phyloP scores from a whole-genome alignment of 495 filamentous ascomycete genomes.

The Chaetomium tenue region DNA sequence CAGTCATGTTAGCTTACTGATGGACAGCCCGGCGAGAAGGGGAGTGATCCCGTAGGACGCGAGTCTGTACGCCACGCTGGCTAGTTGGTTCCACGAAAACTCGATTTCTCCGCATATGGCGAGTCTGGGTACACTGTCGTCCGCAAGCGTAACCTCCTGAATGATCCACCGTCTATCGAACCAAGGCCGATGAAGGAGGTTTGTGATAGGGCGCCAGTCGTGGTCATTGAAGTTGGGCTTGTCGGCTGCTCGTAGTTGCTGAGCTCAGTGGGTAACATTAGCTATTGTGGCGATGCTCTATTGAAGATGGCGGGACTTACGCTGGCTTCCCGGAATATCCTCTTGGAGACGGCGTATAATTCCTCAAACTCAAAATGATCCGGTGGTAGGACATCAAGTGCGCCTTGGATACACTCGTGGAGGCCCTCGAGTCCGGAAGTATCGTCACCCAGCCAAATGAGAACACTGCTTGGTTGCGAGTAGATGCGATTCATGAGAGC shows the following conservation, averaged over 20 bases:
- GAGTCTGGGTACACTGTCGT: slow-evolving; percentile 15
- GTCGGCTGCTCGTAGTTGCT: slow-evolving; percentile 12
- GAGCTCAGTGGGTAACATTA: too few relatives aligned
- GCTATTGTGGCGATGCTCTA: too few relatives aligned
- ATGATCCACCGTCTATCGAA: slow-evolving; percentile 35
- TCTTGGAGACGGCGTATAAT: neutral
- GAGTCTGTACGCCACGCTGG: slow-evolving; percentile 20
- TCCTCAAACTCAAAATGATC: neutral
- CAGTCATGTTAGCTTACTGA: slow-evolving; percentile 1
- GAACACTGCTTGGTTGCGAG: slow-evolving; percentile 28
- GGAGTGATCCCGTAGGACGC: slow-evolving; percentile 22
- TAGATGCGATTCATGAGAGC: slow-evolving; percentile 40
- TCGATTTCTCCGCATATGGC: slow-evolving; percentile 24
- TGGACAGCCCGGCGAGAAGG: slow-evolving; percentile 9
- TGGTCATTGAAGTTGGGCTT: slow-evolving; percentile 26
- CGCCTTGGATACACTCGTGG: slow-evolving; percentile 17
- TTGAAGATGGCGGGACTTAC: neutral
- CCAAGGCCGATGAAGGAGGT: slow-evolving; percentile 29
- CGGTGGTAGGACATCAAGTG: slow-evolving; percentile 17
- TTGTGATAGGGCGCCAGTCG: slow-evolving; percentile 24
- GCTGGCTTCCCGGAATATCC: neutral
- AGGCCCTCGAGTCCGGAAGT: slow-evolving; percentile 15
- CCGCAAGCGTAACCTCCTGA: slow-evolving; percentile 31
- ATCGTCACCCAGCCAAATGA: slow-evolving; percentile 39
- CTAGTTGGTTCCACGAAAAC: slow-evolving; percentile 29